Percentiles rank a stretch among this genome's conserved stretches.
These are phyloP conservation scores for Ilyonectria sp. DNA, from an alignment of 2,329 filamentous ascomycete genomes.

Conservation along the genomic window DNA sequence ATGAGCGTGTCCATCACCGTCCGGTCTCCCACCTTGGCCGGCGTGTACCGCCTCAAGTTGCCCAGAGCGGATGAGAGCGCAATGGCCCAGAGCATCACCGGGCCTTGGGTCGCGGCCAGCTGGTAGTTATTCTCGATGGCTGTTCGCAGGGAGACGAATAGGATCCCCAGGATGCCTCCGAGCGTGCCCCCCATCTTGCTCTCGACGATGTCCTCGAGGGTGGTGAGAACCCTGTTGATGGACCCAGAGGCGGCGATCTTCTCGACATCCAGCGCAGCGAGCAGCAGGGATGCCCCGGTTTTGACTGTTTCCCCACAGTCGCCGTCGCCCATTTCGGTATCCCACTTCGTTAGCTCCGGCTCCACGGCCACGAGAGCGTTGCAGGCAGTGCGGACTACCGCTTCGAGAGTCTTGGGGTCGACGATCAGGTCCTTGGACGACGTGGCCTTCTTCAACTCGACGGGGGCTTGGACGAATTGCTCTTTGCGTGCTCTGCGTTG, in stretches of 20 bases:
- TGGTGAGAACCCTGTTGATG: slow-evolving; percentile 62
- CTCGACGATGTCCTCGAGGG: slow-evolving; percentile 70
- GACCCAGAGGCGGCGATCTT: slow-evolving; percentile 59
- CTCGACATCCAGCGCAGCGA: slow-evolving; percentile 62
- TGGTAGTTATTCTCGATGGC: slow-evolving; percentile 58
- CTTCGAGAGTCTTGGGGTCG: slow-evolving; percentile 67
- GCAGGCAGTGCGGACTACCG: slow-evolving; percentile 69
- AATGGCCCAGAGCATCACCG: slow-evolving; percentile 59
- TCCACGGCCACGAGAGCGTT: slow-evolving; percentile 69
- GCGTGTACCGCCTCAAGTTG: slow-evolving; percentile 67
- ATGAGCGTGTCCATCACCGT: slow-evolving; percentile 72
- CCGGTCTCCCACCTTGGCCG: slow-evolving; percentile 68
- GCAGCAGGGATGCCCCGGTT: slow-evolving; percentile 64
- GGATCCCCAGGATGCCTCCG: slow-evolving; percentile 68
- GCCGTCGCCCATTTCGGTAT: slow-evolving; percentile 49
- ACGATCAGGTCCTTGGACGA: slow-evolving; percentile 60
- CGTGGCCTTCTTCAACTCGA: slow-evolving; percentile 55
- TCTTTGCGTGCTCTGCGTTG: slow-evolving; percentile 53
- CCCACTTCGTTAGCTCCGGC: slow-evolving; percentile 74
- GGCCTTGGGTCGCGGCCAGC: slow-evolving; percentile 49
- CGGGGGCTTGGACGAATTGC: slow-evolving; percentile 59
- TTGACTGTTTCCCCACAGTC: slow-evolving; percentile 69
- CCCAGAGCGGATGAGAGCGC: slow-evolving; percentile 61
- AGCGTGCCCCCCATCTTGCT: slow-evolving; percentile 68
- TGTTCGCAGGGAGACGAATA: slow-evolving; percentile 64